Percentiles rank a stretch among this genome's conserved stretches.
Conservation (phyloP, 176 grass and related monocot genomes). For the Bothriochloa decipiens region DNA sequence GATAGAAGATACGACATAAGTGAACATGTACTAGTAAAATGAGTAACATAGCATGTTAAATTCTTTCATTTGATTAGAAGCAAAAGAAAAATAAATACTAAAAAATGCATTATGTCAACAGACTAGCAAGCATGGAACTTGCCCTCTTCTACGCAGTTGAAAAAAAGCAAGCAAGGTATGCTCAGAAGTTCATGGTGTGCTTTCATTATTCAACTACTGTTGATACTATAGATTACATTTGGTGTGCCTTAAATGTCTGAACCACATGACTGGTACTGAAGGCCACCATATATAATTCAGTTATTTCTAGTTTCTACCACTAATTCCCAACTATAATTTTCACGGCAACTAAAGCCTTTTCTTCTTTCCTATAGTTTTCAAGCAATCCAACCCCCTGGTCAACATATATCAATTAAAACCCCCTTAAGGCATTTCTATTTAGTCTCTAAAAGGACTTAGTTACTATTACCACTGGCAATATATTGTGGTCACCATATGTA, state of each 20-base stretch:
- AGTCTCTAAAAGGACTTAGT: neutral
- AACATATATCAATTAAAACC: neutral
- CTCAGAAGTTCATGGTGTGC: neutral
- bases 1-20: conserved; percentile 9
- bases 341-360: neutral
- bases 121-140: conserved; percentile 4
- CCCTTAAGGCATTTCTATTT: neutral
- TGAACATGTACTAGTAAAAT: conserved; percentile 15
- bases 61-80: conserved; percentile 5
- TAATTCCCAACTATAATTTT: conserved; percentile 6
- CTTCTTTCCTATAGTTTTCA: conserved; percentile 2
- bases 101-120: neutral
- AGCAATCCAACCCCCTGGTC: neutral
- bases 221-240: conserved; percentile 5
- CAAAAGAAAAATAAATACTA: neutral
- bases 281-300: conserved; percentile 1
- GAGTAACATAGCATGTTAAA: conserved; percentile 1
- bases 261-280: neutral
- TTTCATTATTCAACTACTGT: conserved; percentile 13
- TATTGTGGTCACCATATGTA: neutral
- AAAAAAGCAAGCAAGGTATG: neutral
- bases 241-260: neutral
- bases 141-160: neutral
- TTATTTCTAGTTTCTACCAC: conserved; percentile 2
- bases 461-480: neutral